Base-by-base conservation (phyloP, 2,329 filamentous ascomycete genomes). In the Penicillium decumbens region DNA sequence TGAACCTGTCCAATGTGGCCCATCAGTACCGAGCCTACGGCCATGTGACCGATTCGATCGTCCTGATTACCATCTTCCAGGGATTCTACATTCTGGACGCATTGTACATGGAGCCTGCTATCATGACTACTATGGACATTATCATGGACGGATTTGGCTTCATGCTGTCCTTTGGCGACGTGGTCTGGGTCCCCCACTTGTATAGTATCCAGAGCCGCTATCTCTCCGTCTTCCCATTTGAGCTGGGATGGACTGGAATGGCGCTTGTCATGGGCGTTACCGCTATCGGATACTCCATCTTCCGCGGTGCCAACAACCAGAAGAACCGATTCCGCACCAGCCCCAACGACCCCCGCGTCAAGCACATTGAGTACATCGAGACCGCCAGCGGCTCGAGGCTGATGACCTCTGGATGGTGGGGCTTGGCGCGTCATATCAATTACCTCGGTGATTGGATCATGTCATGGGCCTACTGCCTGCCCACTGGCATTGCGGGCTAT, bases 401-500 rank as follows among this genome's bases (percentile, higher is more conserved):
- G 27, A 79, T 96, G 56, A 83, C 84, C 3, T 86, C 87, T 0
- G 92, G 92, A 48, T 97, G 92, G 92, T 96, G 92, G 92, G 92
- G 92, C 38, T 77, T 82, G 20, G 87, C 91, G 0, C 83, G 92
- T 37, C 92, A 97, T 72, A 92, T 96, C 78, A 97, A 96, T 75
- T 96, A 97, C 72, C 73, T 95, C 1, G 92, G 91, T 45, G 92
- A 97, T 74, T 96, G 91, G 91, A 78, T 93, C 58, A 91, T 95
- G 82, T 82, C 86, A 7, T 96, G 89, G 89, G 83, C 89, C 0
- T 96, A 93, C 72, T 89, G 84, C 57, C 77, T 96, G 38, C 91
- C 92, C 1, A 95, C 91, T 0, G 88, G 88, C 0, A 69, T 95
- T 51, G 87, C 90, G 0, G 91, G 91, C 10, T 95, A 92, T 68